Base-by-base conservation (phyloP, 441 rosid genomes). In the Rhodomyrtus psidioides region DNA sequence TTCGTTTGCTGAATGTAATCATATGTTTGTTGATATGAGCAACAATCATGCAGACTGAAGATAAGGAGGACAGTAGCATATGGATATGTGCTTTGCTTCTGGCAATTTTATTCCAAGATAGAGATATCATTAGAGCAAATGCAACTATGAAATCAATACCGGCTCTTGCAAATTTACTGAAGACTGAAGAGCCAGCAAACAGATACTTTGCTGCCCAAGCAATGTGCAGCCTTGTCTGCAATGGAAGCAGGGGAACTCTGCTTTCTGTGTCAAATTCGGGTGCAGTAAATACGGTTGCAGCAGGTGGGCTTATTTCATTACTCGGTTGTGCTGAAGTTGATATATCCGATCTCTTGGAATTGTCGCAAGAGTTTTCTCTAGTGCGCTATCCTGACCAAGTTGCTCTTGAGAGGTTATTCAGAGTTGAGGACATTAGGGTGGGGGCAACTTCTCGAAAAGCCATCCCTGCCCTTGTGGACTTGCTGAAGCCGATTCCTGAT, bases 401-500 rank as follows among this genome's bases (percentile, higher is more conserved):
- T 91, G 99, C 99, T 79, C 99, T 98, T 57, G 99, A 98, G 94
- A 95, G 99, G 90, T 92, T 98, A 92, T 98, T 98, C 89, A 95
- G 98, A 90, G 99, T 98, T 86, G 99, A 98, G 92, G 99, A 98
- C 91, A 97, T 98, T 86, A 97, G 99, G 91, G 91, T 92, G 86
- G 99, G 99, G 86, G 99, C 99, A 89, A 95, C 99, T 88, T 98
- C 99, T 86, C 93, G 99, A 83, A 98, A 98, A 92, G 95, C 99
- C 81, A 96, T 98, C 88, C 99, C 99, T 79, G 95, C 95, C 62
- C 96, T 98, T 81, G 99, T 98, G 87, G 99, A 98, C 88, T 94
- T 98, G 85, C 98, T 98, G 83, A 98, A 98, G 88, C 99, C 99
- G 82, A 98, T 98, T 90, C 99, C 99, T 81, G 99, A 97, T 92